Conservation (phyloP, 805 yeast species). For the Ogataea dorogensis region DNA sequence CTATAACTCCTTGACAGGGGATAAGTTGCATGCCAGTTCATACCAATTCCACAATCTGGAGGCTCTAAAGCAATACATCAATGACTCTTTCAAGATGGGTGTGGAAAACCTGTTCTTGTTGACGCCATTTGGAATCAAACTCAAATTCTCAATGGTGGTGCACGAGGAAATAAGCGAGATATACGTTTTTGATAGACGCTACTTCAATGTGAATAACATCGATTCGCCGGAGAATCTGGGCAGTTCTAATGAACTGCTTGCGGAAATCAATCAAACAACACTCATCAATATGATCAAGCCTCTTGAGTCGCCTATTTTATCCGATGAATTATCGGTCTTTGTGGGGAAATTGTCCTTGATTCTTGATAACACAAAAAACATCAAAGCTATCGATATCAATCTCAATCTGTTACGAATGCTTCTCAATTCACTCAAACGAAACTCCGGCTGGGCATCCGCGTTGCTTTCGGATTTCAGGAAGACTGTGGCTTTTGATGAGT, state of each 20-base stretch:
- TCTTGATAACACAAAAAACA: slow-evolving; percentile 15
- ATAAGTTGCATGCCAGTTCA: slow-evolving; percentile 34
- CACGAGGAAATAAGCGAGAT: slow-evolving; percentile 52
- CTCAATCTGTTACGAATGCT: slow-evolving; percentile 37
- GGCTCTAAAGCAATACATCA: slow-evolving; percentile 41
- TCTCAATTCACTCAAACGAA: slow-evolving; percentile 37
- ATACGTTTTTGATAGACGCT: slow-evolving; percentile 61
- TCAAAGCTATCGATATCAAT: slow-evolving; percentile 34
- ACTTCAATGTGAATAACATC: slow-evolving; percentile 39
- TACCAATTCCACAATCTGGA: slow-evolving; percentile 41
- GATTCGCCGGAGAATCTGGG: slow-evolving; percentile 17
- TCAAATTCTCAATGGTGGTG: slow-evolving; percentile 50
- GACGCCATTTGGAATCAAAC: slow-evolving; percentile 63
- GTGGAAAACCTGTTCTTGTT: slow-evolving; percentile 46
- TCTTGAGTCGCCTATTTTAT: slow-evolving; percentile 31
- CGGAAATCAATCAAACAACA: slow-evolving; percentile 27
- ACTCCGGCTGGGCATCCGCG: slow-evolving; percentile 40
- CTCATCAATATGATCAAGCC: slow-evolving; percentile 35
- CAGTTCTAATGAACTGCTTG: slow-evolving; percentile 22
- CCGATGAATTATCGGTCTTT: slow-evolving; percentile 22
- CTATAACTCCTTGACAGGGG: slow-evolving; percentile 47
- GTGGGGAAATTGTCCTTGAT: slow-evolving; percentile 19
- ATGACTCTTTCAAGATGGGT: slow-evolving; percentile 42
- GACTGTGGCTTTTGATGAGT: slow-evolving; percentile 24
- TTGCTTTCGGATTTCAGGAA: slow-evolving; percentile 35